A percentile compares a stretch with the other conserved stretches of the same genome.
Evolutionary conservation across 2,329 filamentous ascomycete species (phyloP).

Genomic region (Colletotrichum salicis): DNA sequence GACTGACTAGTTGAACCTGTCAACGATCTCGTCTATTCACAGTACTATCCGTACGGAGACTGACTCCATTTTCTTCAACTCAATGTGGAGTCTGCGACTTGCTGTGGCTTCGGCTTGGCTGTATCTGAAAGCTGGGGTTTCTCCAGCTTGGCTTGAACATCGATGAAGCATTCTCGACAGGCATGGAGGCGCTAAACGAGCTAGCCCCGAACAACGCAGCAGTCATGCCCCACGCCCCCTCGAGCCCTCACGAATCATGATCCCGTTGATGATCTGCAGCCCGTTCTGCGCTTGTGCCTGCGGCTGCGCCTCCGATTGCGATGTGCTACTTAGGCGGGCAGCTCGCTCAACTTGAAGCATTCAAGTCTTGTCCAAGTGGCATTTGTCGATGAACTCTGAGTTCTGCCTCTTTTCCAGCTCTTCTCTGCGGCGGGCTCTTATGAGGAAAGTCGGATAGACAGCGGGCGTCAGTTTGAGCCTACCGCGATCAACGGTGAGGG

Average conservation of each 20-base stretch:
- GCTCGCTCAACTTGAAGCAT: not conserved
- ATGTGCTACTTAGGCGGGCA: not conserved
- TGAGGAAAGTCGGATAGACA: not conserved
- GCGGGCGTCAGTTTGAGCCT: not conserved
- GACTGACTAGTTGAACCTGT: not conserved
- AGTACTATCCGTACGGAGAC: not conserved
- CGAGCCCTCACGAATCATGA: not conserved
- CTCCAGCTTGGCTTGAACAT: not conserved
- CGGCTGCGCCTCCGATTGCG: not conserved
- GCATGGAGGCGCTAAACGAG: not conserved
- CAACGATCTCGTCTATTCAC: not conserved
- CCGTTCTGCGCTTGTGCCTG: not conserved
- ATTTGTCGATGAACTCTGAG: too few species aligned
- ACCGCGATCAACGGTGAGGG: not conserved
- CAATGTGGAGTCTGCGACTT: not conserved
- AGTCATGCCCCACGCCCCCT: not conserved
- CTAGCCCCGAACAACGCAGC: not conserved
- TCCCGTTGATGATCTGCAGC: constrained; percentile 1
- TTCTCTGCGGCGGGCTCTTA: not conserved
- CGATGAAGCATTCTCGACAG: not conserved
- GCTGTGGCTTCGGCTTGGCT: not conserved
- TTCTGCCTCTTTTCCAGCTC: too few species aligned
- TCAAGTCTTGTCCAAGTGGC: too few species aligned
- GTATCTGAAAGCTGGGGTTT: not conserved
- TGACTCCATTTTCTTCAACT: not conserved